Evolutionary conservation across 495 filamentous ascomycete species (phyloP).

Genomic region (Penicillium alfredii): DNA sequence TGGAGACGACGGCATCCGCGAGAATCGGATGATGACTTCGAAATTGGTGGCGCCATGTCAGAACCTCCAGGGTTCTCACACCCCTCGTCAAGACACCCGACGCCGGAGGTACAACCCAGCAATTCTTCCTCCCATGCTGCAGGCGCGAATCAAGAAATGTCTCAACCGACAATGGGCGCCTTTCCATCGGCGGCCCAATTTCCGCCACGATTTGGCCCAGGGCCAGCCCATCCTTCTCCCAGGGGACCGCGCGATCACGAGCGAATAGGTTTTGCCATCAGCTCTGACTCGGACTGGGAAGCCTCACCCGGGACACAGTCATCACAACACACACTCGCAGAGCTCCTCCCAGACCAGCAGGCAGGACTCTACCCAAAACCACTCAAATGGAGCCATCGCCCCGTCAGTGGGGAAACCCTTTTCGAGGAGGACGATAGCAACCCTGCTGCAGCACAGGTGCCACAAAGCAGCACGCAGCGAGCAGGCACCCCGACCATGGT

Average conservation of each 20-base stretch:
- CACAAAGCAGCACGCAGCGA: slow-evolving; percentile 3
- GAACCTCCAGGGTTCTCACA: slow-evolving; percentile 34
- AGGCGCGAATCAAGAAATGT: slow-evolving; percentile 4
- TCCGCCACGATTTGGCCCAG: slow-evolving; percentile 18
- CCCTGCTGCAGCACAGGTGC: slow-evolving; percentile 4
- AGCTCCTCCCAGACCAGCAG: slow-evolving; percentile 24
- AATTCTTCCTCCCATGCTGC: slow-evolving; percentile 3
- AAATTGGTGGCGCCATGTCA: slow-evolving; percentile 40
- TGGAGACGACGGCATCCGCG: slow-evolving; percentile 20
- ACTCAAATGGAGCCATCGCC: slow-evolving; percentile 32
- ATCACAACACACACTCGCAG: slow-evolving; percentile 32
- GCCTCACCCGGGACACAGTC: slow-evolving; percentile 21
- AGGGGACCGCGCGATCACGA: slow-evolving; percentile 7
- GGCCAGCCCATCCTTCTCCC: slow-evolving; percentile 4
- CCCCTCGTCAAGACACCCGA: slow-evolving; percentile 14
- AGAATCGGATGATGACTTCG: slow-evolving; percentile 25
- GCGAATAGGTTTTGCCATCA: slow-evolving; percentile 24
- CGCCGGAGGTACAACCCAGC: slow-evolving; percentile 10
- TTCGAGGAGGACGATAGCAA: slow-evolving; percentile 36
- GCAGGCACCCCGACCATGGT: slow-evolving; percentile 8
- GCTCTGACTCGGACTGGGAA: slow-evolving; percentile 29
- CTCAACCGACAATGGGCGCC: slow-evolving; percentile 6
- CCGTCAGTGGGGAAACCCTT: slow-evolving; percentile 29
- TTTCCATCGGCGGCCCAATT: slow-evolving; percentile 8
- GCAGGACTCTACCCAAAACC: slow-evolving; percentile 33